Conservation (phyloP, 179 eudicot species). For the Beta corolliflora region DNA sequence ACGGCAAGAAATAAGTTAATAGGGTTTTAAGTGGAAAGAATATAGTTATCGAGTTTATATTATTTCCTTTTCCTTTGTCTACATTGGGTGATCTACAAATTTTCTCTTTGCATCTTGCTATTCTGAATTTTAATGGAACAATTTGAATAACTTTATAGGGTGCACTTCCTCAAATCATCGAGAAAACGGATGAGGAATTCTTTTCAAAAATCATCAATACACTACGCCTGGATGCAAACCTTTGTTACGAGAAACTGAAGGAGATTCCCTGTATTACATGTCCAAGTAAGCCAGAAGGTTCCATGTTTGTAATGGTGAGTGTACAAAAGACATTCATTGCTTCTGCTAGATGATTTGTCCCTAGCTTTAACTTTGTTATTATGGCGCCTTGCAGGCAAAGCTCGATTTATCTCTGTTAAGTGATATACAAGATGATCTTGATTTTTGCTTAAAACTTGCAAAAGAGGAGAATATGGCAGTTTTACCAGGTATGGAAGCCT, state of each 20-base stretch:
- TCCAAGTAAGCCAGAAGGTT: slow-evolving; percentile 77
- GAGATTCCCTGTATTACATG: slow-evolving; percentile 68
- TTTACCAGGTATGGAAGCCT: slow-evolving; percentile 54
- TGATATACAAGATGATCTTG: slow-evolving; percentile 57
- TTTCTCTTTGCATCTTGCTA: not conserved
- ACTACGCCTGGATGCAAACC: slow-evolving; percentile 54
- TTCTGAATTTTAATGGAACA: not conserved
- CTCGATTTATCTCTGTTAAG: slow-evolving; percentile 44
- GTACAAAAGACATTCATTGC: not conserved
- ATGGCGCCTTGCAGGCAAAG: slow-evolving; percentile 48
- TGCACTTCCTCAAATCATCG: slow-evolving; percentile 65
- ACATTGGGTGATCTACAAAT: too few species aligned
- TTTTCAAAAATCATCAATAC: slow-evolving; percentile 43
- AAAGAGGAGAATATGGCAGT: slow-evolving; percentile 58
- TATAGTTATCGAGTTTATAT: too few species aligned
- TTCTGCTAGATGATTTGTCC: not conserved
- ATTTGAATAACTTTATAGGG: slow-evolving; percentile 39
- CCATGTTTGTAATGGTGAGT: slow-evolving; percentile 76
- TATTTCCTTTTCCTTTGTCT: too few species aligned
- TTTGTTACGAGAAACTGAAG: slow-evolving; percentile 46
- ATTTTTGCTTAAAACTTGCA: slow-evolving; percentile 63
- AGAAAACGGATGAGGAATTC: slow-evolving; percentile 54
- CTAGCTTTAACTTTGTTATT: not conserved
- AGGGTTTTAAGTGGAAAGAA: too few species aligned
- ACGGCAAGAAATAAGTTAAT: too few species aligned